A percentile compares a stretch with the other conserved stretches of the same genome.
These are phyloP conservation scores for Neofusicoccum laricinum DNA, from an alignment of 2,329 filamentous ascomycete genomes.

Conservation along the genomic window DNA sequence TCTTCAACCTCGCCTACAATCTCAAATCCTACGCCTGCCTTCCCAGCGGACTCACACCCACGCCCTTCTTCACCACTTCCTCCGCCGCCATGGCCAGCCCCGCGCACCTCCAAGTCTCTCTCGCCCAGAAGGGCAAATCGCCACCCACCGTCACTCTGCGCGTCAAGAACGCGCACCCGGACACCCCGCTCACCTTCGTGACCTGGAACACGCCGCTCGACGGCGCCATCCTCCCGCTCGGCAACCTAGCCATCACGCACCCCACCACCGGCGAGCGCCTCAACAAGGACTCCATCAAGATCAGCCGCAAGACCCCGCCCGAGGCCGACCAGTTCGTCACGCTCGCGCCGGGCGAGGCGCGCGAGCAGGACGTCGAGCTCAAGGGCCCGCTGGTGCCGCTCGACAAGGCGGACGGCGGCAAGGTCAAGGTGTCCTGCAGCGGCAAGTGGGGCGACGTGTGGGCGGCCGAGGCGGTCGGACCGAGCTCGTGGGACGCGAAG, in stretches of 20 bases:
- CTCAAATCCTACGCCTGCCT: background rate
- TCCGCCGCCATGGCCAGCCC: constrained; percentile 35
- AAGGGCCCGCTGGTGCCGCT: constrained; percentile 37
- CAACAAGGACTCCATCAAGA: constrained; percentile 23
- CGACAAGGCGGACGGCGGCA: constrained; percentile 35
- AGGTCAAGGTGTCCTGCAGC: constrained; percentile 34
- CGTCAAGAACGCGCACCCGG: constrained; percentile 34
- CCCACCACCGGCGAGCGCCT: constrained; percentile 25
- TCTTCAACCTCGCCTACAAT: constrained; percentile 37
- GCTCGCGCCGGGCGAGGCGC: constrained; percentile 31
- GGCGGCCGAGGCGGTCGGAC: constrained; percentile 24
- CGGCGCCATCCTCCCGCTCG: constrained; percentile 34
- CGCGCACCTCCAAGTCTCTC: constrained; percentile 29
- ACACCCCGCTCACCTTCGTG: constrained; percentile 34
- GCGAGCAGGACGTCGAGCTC: constrained; percentile 35
- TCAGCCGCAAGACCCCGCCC: constrained; percentile 39
- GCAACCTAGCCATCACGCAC: constrained; percentile 34
- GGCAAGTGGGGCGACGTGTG: constrained; percentile 11
- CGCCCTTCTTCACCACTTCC: constrained; percentile 22
- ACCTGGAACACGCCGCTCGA: constrained; percentile 43
- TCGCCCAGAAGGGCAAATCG: constrained; percentile 28
- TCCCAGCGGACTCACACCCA: background rate
- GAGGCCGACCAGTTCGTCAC: constrained; percentile 34
- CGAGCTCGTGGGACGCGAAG: constrained; percentile 23
- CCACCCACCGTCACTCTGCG: constrained; percentile 35